Percentiles rank a stretch among this genome's conserved stretches.
phyloP scores from a whole-genome alignment of 192 early-diverging fungal genomes.

The Coemansia sp. region DNA sequence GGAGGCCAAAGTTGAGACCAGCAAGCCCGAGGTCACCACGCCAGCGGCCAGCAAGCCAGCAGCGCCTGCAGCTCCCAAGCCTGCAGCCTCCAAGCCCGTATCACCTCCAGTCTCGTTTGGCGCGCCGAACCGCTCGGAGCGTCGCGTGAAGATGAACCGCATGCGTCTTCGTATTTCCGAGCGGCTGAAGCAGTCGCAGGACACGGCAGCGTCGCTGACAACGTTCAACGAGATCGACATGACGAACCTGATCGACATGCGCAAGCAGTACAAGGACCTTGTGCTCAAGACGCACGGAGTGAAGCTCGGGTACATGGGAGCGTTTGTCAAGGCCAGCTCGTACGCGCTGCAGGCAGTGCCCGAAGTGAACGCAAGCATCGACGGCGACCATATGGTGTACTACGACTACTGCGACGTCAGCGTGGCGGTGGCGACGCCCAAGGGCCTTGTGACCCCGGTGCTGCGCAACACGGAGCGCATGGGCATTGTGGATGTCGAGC shows the following conservation, averaged over 20 bases:
- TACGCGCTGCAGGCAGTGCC: slow-evolving; percentile 87
- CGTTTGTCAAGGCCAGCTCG: slow-evolving; percentile 91
- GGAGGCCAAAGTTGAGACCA: slow-evolving; percentile 17
- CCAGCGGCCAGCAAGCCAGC: slow-evolving; percentile 29
- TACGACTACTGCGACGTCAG: slow-evolving; percentile 93
- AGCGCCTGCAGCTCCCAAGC: slow-evolving; percentile 18
- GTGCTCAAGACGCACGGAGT: slow-evolving; percentile 92
- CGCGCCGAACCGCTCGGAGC: slow-evolving; percentile 36
- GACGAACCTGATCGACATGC: slow-evolving; percentile 90
- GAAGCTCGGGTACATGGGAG: slow-evolving; percentile 98
- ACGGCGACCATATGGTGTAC: slow-evolving; percentile 89
- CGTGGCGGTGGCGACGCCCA: slow-evolving; percentile 97
- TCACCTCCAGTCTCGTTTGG: slow-evolving; percentile 29
- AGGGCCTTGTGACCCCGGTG: slow-evolving; percentile 97
- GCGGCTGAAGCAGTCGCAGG: slow-evolving; percentile 96
- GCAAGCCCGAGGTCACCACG: slow-evolving; percentile 22
- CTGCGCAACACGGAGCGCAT: slow-evolving; percentile 87
- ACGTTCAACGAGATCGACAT: slow-evolving; percentile 99
- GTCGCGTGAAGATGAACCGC: slow-evolving; percentile 92
- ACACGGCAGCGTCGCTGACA: slow-evolving; percentile 93
- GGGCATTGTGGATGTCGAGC: slow-evolving; percentile 88
- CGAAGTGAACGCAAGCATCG: slow-evolving; percentile 92
- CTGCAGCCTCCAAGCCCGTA: slow-evolving; percentile 20
- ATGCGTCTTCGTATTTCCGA: slow-evolving; percentile 94
- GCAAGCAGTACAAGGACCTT: slow-evolving; percentile 90